Evolutionary conservation across 805 yeast genomes (phyloP).

Genomic region (Hemisphaericaspora nanyangensis): DNA sequence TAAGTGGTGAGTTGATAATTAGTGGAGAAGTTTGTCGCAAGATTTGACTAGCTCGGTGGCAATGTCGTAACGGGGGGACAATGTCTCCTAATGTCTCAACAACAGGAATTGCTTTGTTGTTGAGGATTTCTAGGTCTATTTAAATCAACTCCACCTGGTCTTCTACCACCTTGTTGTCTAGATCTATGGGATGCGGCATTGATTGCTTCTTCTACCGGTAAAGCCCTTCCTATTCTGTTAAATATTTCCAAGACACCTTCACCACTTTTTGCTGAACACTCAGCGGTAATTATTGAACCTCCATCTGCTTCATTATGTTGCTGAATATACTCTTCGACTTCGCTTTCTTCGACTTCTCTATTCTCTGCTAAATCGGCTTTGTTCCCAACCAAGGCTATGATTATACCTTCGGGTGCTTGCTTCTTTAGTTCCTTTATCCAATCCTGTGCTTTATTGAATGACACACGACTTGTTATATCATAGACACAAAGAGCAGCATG

Average conservation of each 20-base stretch:
- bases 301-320: slow-evolving; percentile 36
- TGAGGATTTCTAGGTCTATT: slow-evolving; percentile 24
- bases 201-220: slow-evolving; percentile 39
- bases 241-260: slow-evolving; percentile 42
- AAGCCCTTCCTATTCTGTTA: slow-evolving; percentile 35
- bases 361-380: slow-evolving; percentile 57
- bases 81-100: too few relatives aligned
- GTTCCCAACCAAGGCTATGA: slow-evolving; percentile 83
- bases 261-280: slow-evolving; percentile 44
- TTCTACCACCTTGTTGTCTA: slow-evolving; percentile 19
- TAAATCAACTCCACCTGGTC: slow-evolving; percentile 36
- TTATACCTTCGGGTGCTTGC: slow-evolving; percentile 71
- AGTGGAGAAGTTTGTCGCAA: too few relatives aligned
- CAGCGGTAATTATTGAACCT: slow-evolving; percentile 23
- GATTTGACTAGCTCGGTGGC: too few relatives aligned
- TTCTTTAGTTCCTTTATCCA: slow-evolving; percentile 80
- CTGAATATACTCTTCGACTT: slow-evolving; percentile 46
- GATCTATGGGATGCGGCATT: slow-evolving; percentile 20
- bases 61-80: too few relatives aligned
- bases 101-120: slow-evolving; percentile 21
- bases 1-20: too few relatives aligned
- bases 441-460: slow-evolving; percentile 65
- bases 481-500: slow-evolving; percentile 78
- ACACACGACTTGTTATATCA: slow-evolving; percentile 66
- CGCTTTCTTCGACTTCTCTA: slow-evolving; percentile 38